Base-by-base conservation (phyloP, 1,139 yeast genomes). In the Suhomyces coccinellae region DNA sequence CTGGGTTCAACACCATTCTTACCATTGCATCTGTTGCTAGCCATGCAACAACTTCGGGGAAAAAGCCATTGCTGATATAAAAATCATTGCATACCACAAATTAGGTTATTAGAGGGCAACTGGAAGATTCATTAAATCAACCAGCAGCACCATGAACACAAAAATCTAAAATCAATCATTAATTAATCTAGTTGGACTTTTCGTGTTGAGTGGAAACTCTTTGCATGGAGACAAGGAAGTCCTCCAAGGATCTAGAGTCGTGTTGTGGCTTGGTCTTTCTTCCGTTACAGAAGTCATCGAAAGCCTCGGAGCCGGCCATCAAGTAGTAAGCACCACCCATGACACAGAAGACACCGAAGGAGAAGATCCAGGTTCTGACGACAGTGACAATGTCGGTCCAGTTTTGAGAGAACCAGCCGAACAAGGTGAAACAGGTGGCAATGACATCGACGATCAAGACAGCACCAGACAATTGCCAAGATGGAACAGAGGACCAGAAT, bases 381-480 rank as follows among this genome's bases (percentile, higher is more conserved):
- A 89, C 96, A 49, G 97, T 84, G 63, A 90, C 97, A 62, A 89
- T 85, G 75, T 89, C 95, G 70, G 93, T 89, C 95, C 95, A 87
- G 86, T 90, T 90, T 77, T 87, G 95, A 62, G 96, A 87, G 90
- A 95, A 85, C 97, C 97, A 90, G 63, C 97, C 97, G 84, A 89
- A 90, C 67, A 89, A 76, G 63, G 88, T 76, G 82, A 88, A 88
- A 83, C 87, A 82, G 55, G 96, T 88, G 58, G 96, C 95, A 62
- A 88, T 74, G 78, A 87, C 74, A 75, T 88, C 96, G 67, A 88
- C 96, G 68, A 76, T 77, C 65, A 87, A 78, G 65, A 88, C 95
- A 64, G 96, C 96, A 80, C 95, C 95, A 63, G 91, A 67, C 75
- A 88, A 84, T 81, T 88, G 96, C 96, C 96, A 88, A 43, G 96